Evolutionary conservation across 441 rosid genomes (phyloP).

Genomic region (Codiaeum variegatum): DNA sequence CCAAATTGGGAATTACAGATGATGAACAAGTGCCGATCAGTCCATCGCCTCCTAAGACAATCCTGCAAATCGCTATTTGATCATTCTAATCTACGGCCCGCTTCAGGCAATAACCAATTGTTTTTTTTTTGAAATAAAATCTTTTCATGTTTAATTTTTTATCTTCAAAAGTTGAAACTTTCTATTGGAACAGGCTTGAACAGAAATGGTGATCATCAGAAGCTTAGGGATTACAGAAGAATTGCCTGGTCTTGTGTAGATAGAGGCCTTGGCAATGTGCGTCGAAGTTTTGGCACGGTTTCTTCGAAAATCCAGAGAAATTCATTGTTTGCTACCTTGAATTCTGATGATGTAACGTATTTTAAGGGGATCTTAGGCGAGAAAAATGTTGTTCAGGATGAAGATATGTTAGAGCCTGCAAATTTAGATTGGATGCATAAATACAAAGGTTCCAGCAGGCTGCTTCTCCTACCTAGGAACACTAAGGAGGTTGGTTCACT

Average conservation of each 20-base stretch:
- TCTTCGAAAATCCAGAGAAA: constrained; percentile 46
- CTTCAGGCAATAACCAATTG: constrained; percentile 30
- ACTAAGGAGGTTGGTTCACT: constrained; percentile 67
- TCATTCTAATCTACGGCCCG: constrained; percentile 15
- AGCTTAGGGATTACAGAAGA: constrained; percentile 6
- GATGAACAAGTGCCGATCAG: constrained; percentile 44
- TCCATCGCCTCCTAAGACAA: constrained; percentile 28
- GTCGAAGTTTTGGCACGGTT: constrained; percentile 41
- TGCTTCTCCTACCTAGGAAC: constrained; percentile 67
- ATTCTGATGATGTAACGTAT: constrained; percentile 53
- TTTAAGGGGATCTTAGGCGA: constrained; percentile 68
- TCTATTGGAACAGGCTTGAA: constrained; percentile 23
- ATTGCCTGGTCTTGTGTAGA: neutral
- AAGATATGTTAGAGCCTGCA: constrained; percentile 57
- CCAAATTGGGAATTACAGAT: neutral
- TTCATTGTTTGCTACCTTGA: constrained; percentile 59
- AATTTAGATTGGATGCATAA: constrained; percentile 92
- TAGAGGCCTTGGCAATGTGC: neutral
- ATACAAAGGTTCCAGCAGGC: constrained; percentile 75
- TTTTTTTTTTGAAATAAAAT: neutral
- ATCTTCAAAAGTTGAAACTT: neutral
- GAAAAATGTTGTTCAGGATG: constrained; percentile 70
- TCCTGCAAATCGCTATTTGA: constrained; percentile 24
- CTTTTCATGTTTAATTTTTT: neutral
- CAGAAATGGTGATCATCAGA: constrained; percentile 21